phyloP scores from a whole-genome alignment of 2,329 filamentous ascomycete genomes.

The Eurotiales sp. region DNA sequence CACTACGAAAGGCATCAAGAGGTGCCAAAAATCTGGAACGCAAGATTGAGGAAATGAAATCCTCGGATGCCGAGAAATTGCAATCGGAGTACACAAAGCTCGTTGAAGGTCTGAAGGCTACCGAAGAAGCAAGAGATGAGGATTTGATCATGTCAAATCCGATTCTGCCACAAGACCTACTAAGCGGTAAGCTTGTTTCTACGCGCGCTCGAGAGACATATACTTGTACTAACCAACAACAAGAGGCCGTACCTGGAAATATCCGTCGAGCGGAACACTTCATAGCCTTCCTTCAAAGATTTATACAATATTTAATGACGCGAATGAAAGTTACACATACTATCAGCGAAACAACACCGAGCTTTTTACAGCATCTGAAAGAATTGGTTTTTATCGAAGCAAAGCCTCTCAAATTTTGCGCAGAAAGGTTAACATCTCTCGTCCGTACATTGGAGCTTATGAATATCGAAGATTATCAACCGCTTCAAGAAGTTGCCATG shows the following conservation, averaged over 20 bases:
- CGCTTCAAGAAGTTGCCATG: slow-evolving; percentile 93
- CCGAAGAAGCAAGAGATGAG: slow-evolving; percentile 85
- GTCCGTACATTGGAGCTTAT: slow-evolving; percentile 93
- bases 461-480: slow-evolving; percentile 96
- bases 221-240: slow-evolving; percentile 9
- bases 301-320: slow-evolving; percentile 96
- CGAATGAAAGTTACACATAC: slow-evolving; percentile 98
- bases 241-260: slow-evolving; percentile 90
- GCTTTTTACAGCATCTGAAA: slow-evolving; percentile 86
- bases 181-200: slow-evolving; percentile 52
- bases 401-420: slow-evolving; percentile 88
- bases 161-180: slow-evolving; percentile 83
- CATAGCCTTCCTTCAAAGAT: slow-evolving; percentile 87
- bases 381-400: slow-evolving; percentile 97
- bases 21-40: slow-evolving; percentile 87
- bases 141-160: slow-evolving; percentile 98
- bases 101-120: slow-evolving; percentile 83
- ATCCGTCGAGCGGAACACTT: slow-evolving; percentile 96
- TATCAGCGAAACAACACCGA: slow-evolving; percentile 93
- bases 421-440: slow-evolving; percentile 88
- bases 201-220: background rate
- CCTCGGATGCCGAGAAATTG: slow-evolving; percentile 89
- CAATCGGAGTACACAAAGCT: slow-evolving; percentile 95
- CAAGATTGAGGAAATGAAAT: slow-evolving; percentile 90
- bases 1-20: slow-evolving; percentile 80